Evolutionary conservation across 495 filamentous ascomycete species (phyloP), one percentile per base, ranked within the genome.

Genomic region (Hypoxylon perforatum): DNA sequence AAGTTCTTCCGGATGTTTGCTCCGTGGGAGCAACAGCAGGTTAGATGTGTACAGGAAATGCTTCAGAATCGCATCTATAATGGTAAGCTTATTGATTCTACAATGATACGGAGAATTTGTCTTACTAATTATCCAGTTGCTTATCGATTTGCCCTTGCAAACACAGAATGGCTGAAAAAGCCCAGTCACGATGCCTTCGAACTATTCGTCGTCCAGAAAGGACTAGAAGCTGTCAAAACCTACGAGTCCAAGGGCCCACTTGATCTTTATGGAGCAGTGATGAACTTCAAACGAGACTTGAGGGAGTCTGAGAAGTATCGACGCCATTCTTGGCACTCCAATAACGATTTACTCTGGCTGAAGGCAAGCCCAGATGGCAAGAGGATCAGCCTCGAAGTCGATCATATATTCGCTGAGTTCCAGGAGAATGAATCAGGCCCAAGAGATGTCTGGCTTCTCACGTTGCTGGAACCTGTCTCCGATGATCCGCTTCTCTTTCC

Each of bases 1-100:
- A 11, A n/a, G 6, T 62, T 63, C 52, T 56, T 42, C 44, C 21
- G 7, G 0, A 1, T 1, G 6, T 64, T 57, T 25, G 23, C 53
- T 3, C 61, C 61, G 1, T 64, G 61, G 61, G 52, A 51, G 18
- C 23, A 52, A 3, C 53, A 57, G 15, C 61, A 64, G 15, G 53
- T 52, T 19, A 52, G 61, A 0, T 64, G 61, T n/a, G 35, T 52
- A 1, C 61, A 52, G 10, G 14, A 12, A 1, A 57, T 64, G 36
- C 14, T 64, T 0, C 14, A 41, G 0, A 11, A 22, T 0, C 28
- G 38, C 22, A 1, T 61, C 8, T 0, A 14, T 2, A 0, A 36
- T 9, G 9, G 48, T 53, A 38, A 52, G 57, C 17, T 45, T 33
- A 33, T 33, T 9, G 30, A 33, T 33, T 10, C 30, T 10, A 33